Evolutionary conservation across 495 filamentous ascomycete species (phyloP), one percentile per base, ranked within the genome.

Genomic region (Hypoxylon crocopeplum): DNA sequence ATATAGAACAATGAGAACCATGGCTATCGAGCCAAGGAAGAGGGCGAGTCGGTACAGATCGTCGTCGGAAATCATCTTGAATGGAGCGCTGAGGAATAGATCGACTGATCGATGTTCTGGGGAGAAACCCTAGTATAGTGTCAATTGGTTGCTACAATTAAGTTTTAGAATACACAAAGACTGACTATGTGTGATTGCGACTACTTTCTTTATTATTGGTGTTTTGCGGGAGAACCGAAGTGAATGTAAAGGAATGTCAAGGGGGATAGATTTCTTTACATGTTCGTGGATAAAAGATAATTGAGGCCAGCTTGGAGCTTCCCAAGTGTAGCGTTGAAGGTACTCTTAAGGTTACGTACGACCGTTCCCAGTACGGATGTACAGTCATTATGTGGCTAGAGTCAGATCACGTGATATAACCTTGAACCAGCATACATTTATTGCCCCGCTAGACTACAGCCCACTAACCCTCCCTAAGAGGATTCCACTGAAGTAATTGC

Each of bases 1-100:
- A 82, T 98, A 98, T 15, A 97, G 75, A 37, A 98, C 86, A 40
- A 96, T 97, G 60, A 99, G 84, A 48, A 97, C 84, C 92, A 97
- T 94, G 64, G 94, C 85, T 25, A 87, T 82, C 34, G 86, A 92
- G 76, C 95, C 94, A 51, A 98, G 89, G 75, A 97, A 93, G 70
- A 96, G 86, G 74, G 94, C 93, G 17, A 99, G 86, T 21, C 82
- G 81, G 77, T 91, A 90, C 66, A 94, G 85, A 48, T 92, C 87
- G 60, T 86, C 77, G 85, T 94, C 90, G 75, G 89, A 86, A 72
- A 94, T 93, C 90, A 94, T 94, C 33, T 40, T 86, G 69, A 42
- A 46, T n/a, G 29, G 41, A 27, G 40, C 19, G 20, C 49, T 7
- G 38, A 29, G 41, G 32, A 34, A 10, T 34, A 25, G 25, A 25